Evolutionary conservation across 208 protist genomes (phyloP).

Genomic region (Crithidia bombi): DNA sequence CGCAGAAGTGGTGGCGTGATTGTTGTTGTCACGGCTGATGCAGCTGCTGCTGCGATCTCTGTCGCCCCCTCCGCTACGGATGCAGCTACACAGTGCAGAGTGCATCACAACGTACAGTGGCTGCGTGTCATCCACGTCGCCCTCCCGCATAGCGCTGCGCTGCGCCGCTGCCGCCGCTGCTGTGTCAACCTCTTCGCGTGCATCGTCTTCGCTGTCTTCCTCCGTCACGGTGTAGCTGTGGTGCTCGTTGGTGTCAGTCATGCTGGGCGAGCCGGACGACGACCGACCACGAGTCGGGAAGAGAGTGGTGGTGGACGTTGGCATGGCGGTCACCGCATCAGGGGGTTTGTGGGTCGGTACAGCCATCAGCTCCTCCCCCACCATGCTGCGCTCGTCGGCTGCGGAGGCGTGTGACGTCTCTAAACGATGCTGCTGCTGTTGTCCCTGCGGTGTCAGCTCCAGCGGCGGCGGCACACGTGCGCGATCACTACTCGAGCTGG

Average conservation of each 20-base stretch:
- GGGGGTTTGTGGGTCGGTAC: not conserved
- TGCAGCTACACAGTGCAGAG: constrained; percentile 51
- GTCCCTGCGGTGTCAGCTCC: not conserved
- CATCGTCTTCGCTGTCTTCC: not conserved
- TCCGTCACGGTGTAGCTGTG: not conserved
- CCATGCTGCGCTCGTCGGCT: not conserved
- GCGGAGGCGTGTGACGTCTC: no score
- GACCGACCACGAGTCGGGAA: not conserved
- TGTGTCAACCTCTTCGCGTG: not conserved
- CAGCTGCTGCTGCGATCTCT: not conserved
- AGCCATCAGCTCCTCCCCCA: no score
- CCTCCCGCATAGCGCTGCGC: constrained; percentile 16
- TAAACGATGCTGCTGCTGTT: not conserved
- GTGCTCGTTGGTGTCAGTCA: not conserved
- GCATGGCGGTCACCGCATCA: no score
- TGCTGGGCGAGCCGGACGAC: not conserved
- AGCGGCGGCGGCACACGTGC: constrained; percentile 7
- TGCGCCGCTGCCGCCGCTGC: not conserved
- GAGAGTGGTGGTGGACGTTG: not conserved
- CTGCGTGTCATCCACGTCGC: constrained; percentile 30
- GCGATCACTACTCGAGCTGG: not conserved
- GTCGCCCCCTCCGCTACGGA: not conserved
- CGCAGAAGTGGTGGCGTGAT: constrained; percentile 1
- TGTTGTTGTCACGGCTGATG: not conserved
- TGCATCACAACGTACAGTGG: constrained; percentile 56